These are phyloP conservation scores for Datura wrightii DNA, from an alignment of 257 asterid species.

Conservation along the genomic window DNA sequence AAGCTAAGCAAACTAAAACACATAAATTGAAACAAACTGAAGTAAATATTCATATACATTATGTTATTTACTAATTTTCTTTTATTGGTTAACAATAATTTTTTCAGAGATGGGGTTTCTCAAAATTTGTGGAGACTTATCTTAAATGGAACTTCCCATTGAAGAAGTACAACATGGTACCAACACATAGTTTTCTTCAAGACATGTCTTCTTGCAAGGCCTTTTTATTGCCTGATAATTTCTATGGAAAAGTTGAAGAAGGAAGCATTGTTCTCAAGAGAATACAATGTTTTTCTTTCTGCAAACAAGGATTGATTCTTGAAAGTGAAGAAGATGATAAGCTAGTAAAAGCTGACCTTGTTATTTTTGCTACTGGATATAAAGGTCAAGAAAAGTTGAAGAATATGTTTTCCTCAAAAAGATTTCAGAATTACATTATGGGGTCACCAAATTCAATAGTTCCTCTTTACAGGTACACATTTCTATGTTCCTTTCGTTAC, in stretches of 20 bases:
- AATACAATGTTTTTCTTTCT: slow-evolving; percentile 40
- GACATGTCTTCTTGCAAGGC: slow-evolving; percentile 52
- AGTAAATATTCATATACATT: not conserved
- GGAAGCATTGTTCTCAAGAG: slow-evolving; percentile 58
- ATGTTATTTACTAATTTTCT: not conserved
- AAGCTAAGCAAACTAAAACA: not conserved
- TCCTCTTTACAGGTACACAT: slow-evolving; percentile 64
- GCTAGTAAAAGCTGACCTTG: slow-evolving; percentile 53
- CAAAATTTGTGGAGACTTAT: slow-evolving; percentile 61
- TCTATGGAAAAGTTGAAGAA: slow-evolving; percentile 60
- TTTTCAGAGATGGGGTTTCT: slow-evolving; percentile 63
- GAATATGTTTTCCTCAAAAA: slow-evolving; percentile 50
- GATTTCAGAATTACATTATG: slow-evolving; percentile 40
- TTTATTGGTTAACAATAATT: not conserved
- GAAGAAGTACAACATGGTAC: slow-evolving; percentile 61
- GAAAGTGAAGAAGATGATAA: slow-evolving; percentile 42
- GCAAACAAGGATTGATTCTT: slow-evolving; percentile 52
- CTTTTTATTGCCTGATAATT: slow-evolving; percentile 44
- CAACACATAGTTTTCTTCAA: slow-evolving; percentile 50
- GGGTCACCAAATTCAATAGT: slow-evolving; percentile 52
- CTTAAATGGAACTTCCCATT: slow-evolving; percentile 55
- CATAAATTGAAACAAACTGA: not conserved
- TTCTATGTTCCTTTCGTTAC: no score
- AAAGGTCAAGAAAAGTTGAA: slow-evolving; percentile 63
- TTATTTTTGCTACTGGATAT: slow-evolving; percentile 66